Evolutionary conservation across 2,329 filamentous ascomycete genomes (phyloP).

Genomic region (Phaeophleospora eucalypticola): DNA sequence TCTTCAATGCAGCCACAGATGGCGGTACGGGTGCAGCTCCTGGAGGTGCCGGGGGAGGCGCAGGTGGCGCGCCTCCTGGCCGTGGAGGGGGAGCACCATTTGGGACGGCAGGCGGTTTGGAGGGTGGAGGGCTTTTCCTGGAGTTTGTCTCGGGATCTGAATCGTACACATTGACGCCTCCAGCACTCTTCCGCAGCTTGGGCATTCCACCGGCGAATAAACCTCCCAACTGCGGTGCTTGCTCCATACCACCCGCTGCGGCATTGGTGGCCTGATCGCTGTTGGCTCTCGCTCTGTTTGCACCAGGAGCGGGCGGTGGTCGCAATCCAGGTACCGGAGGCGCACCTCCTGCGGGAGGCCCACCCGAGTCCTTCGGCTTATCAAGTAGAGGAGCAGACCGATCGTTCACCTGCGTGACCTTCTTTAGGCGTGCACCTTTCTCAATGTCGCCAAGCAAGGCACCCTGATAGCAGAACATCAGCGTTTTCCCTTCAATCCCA

Average conservation of each 20-base stretch:
- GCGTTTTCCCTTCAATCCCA: background rate
- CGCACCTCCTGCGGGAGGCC: constrained; percentile 65
- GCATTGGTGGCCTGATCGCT: constrained; percentile 60
- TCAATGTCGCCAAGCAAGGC: constrained; percentile 83
- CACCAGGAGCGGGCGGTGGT: constrained; percentile 60
- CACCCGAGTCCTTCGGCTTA: constrained; percentile 49
- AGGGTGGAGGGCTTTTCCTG: constrained; percentile 50
- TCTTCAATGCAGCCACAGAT: constrained; percentile 46
- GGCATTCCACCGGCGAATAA: constrained; percentile 94
- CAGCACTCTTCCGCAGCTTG: constrained; percentile 75
- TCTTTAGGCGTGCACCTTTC: constrained; percentile 76
- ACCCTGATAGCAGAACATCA: constrained; percentile 52
- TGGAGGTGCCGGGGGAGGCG: constrained; percentile 46
- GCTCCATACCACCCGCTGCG: constrained; percentile 49
- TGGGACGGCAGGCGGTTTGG: constrained; percentile 30
- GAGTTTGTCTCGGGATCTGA: constrained; percentile 69
- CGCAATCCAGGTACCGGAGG: constrained; percentile 77
- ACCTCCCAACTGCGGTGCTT: constrained; percentile 77
- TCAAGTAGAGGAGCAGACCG: constrained; percentile 74
- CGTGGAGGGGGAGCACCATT: constrained; percentile 34
- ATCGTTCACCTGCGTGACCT: constrained; percentile 79
- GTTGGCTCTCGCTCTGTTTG: constrained; percentile 72
- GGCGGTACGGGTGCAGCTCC: constrained; percentile 46
- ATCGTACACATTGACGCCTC: constrained; percentile 59
- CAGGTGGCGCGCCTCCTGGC: constrained; percentile 46